Evolutionary conservation across 2,329 filamentous ascomycete genomes (phyloP).

Genomic region (Verticillium tricorpus): DNA sequence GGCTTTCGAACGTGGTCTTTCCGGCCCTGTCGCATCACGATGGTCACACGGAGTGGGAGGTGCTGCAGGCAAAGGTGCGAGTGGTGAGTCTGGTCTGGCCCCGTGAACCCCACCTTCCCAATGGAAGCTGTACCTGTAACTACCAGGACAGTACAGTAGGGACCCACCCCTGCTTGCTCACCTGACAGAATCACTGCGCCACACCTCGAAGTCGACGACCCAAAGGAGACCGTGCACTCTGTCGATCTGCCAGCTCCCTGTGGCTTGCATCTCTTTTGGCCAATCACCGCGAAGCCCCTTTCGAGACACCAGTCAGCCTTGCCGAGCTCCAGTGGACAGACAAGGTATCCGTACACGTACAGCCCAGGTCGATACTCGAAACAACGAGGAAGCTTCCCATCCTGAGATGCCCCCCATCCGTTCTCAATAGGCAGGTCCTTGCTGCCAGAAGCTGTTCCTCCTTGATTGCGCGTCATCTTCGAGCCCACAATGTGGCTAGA

Average conservation of each 20-base stretch:
- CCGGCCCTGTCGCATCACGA: background rate
- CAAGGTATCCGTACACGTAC: background rate
- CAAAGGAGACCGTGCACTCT: background rate
- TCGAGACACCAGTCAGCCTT: constrained; percentile 1
- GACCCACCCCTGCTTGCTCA: background rate
- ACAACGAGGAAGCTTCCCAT: background rate
- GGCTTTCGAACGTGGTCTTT: background rate
- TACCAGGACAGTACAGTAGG: too few species aligned
- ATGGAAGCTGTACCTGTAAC: background rate
- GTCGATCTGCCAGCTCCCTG: background rate
- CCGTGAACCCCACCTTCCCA: background rate
- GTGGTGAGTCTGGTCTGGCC: background rate
- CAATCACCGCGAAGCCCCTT: background rate
- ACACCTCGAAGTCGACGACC: background rate
- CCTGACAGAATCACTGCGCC: background rate
- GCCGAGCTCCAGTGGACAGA: background rate
- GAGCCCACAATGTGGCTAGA: constrained; percentile 75
- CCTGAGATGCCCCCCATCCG: background rate
- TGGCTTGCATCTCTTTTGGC: background rate
- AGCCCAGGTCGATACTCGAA: background rate
- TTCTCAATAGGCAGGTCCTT: background rate
- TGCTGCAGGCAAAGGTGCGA: background rate
- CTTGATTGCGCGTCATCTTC: background rate
- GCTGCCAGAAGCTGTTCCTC: background rate
- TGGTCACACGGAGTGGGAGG: background rate